Evolutionary conservation across 257 asterid genomes (phyloP), one percentile per base, ranked within the genome.

Genomic region (Echium plantagineum): DNA sequence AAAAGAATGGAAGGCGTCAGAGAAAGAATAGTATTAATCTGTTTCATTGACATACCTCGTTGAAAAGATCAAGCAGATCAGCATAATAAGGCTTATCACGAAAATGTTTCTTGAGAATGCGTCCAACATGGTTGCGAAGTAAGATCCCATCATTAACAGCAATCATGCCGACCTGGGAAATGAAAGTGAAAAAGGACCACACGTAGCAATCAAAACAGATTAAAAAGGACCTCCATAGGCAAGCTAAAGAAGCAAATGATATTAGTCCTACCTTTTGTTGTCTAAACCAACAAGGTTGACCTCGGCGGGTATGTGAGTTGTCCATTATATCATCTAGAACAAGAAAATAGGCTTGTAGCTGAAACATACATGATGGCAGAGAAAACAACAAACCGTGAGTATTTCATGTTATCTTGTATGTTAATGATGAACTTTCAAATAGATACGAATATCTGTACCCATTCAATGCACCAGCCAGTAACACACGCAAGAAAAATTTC

Each of bases 401-500:
- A 22, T 8, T 22, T 21, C 30, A 56, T 9, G 31, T 12, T 12
- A 38, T 47, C 28, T 31, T 28, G 1, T 49, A 52, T 56, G 18
- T 58, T 19, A 65, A 15, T 52, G n/a, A 30, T 31, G 5, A 52
- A n/a, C n/a, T 20, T 15, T 1, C 9, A 1, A 46, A 71, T 8
- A 35, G 56, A 0, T 52, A 49, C 4, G 49, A 38, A 52, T 42
- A 35, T 19, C 46, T 60, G 62, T 68, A 91, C 98, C 98, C 98
- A 91, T 79, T 91, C 98, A 60, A 91, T 82, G 58, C 98, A 91
- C 98, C 98, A 91, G 63, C 98, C 98, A 31, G 88, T 85, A 52
- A 95, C 85, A 35, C 88, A 78, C 24, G 96, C 86, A 68, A 82
- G 90, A 82, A 88, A 88, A 21, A 83, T 77, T 78, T 91, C 94